Evolutionary conservation across 1,284 basidiomycete species (phyloP).

Genomic region (Leccinum fallax): DNA sequence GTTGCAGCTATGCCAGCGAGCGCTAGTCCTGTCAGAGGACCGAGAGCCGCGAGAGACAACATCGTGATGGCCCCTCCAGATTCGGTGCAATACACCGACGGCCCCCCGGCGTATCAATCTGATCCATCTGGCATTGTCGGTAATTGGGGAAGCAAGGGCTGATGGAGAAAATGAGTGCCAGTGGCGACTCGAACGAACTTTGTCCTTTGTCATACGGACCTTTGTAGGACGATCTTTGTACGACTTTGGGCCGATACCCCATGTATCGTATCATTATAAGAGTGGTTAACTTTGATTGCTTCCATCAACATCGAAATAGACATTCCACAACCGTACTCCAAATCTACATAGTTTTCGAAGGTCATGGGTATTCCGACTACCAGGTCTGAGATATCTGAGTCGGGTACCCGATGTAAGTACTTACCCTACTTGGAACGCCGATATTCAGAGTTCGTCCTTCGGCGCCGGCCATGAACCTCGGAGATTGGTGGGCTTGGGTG

Average conservation of each 20-base stretch:
- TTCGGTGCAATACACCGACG: slow-evolving; percentile 48
- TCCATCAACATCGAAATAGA: background rate
- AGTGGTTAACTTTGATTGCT: background rate
- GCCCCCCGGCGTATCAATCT: slow-evolving; percentile 65
- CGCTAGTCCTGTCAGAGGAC: slow-evolving; percentile 44
- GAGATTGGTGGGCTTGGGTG: slow-evolving; percentile 24
- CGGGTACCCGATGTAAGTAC: too few relatives aligned
- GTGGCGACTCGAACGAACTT: slow-evolving; percentile 1
- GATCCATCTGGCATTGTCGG: slow-evolving; percentile 50
- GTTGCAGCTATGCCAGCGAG: slow-evolving; percentile 29
- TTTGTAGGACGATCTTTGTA: slow-evolving; percentile 17
- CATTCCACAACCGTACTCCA: background rate
- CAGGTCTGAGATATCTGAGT: background rate
- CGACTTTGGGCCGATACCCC: slow-evolving; percentile 23
- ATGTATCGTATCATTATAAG: slow-evolving; percentile 21
- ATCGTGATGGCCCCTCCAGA: slow-evolving; percentile 27
- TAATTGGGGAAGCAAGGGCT: slow-evolving; percentile 51
- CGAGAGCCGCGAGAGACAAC: slow-evolving; percentile 34
- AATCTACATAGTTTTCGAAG: background rate
- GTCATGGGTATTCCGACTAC: background rate
- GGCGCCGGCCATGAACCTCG: slow-evolving; percentile 5
- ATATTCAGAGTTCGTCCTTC: slow-evolving; percentile 27
- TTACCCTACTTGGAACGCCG: background rate
- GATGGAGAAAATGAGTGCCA: slow-evolving; percentile 6
- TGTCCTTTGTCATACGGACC: slow-evolving; percentile 21